Conservation (phyloP, 768 basidiomycete genomes). For the Panaeolus papilionaceus region DNA sequence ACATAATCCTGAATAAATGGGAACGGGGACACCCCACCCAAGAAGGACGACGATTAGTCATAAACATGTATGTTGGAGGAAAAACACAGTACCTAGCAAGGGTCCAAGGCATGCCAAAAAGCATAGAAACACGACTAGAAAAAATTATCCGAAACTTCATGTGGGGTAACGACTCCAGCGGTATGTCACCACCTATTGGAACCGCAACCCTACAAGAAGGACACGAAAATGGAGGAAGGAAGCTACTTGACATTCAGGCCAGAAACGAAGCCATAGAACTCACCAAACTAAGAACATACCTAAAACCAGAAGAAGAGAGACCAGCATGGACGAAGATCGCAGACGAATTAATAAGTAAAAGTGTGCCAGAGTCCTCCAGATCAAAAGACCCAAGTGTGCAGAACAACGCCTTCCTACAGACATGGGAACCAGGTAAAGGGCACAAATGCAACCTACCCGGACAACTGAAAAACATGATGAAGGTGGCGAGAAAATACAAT, state of each 20-base stretch:
- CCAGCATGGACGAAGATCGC: slow-evolving; percentile 38
- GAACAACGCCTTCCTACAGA: slow-evolving; percentile 34
- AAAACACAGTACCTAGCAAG: slow-evolving; percentile 40
- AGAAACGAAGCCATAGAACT: slow-evolving; percentile 35
- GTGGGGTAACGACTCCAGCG: slow-evolving; percentile 14
- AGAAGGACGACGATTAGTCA: slow-evolving; percentile 29
- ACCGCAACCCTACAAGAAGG: slow-evolving; percentile 26
- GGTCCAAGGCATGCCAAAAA: slow-evolving; percentile 44
- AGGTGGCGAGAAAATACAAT: slow-evolving; percentile 28
- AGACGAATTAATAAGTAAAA: slow-evolving; percentile 29
- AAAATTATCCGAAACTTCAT: slow-evolving; percentile 33
- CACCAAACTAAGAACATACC: slow-evolving; percentile 32
- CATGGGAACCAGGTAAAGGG: slow-evolving; percentile 27
- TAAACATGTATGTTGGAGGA: slow-evolving; percentile 33
- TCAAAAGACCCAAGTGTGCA: slow-evolving; percentile 15
- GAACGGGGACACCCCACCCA: slow-evolving; percentile 33
- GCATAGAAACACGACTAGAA: slow-evolving; percentile 27
- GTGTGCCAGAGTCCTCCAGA: slow-evolving; percentile 7
- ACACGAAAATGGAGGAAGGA: slow-evolving; percentile 29
- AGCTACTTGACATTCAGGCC: slow-evolving; percentile 30
- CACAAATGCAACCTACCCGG: slow-evolving; percentile 16
- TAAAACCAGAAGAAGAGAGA: slow-evolving; percentile 18
- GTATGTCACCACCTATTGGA: slow-evolving; percentile 23
- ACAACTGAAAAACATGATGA: slow-evolving; percentile 25
- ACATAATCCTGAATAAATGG: slow-evolving; percentile 29